Conservation (phyloP, 1,139 yeast genomes). For the Sugiyamaella neomexicana region DNA sequence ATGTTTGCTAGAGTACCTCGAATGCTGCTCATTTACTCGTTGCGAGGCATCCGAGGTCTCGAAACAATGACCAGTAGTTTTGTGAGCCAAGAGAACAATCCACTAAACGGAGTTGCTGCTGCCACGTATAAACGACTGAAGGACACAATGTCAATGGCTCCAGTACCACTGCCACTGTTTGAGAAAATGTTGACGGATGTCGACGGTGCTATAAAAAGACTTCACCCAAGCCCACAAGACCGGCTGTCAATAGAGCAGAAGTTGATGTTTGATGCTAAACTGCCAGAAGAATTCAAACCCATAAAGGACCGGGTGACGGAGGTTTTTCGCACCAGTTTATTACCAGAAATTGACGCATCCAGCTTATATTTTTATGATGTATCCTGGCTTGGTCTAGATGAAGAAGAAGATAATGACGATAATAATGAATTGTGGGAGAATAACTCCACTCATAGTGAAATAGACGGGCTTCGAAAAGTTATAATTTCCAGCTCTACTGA, state of each 20-base stretch:
- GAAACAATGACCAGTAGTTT: conserved; percentile 50
- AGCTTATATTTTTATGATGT: conserved; percentile 67
- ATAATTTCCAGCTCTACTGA: conserved; percentile 34
- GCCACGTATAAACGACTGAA: conserved; percentile 43
- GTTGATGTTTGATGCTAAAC: conserved; percentile 61
- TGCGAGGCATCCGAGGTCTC: conserved; percentile 67
- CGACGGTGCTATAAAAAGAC: conserved; percentile 43
- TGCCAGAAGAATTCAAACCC: conserved; percentile 51
- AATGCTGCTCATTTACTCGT: conserved; percentile 63
- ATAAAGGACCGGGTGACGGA: conserved; percentile 42
- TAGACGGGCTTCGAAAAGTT: conserved; percentile 38
- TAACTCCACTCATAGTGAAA: conserved; percentile 20
- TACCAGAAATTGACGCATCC: conserved; percentile 38
- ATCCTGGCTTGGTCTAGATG: conserved; percentile 62
- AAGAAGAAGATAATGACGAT: conserved; percentile 28
- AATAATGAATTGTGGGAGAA: conserved; percentile 14
- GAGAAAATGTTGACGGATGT: conserved; percentile 62
- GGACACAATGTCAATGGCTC: conserved; percentile 54
- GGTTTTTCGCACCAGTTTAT: conserved; percentile 34
- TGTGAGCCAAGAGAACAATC: conserved; percentile 40
- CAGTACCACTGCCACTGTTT: conserved; percentile 58
- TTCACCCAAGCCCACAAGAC: conserved; percentile 23
- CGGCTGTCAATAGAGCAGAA: conserved; percentile 58
- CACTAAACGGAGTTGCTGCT: conserved; percentile 30
- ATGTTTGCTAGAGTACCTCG: conserved; percentile 68